Evolutionary conservation across 768 basidiomycete genomes (phyloP).

Genomic region (Tricholoma flavovirens): DNA sequence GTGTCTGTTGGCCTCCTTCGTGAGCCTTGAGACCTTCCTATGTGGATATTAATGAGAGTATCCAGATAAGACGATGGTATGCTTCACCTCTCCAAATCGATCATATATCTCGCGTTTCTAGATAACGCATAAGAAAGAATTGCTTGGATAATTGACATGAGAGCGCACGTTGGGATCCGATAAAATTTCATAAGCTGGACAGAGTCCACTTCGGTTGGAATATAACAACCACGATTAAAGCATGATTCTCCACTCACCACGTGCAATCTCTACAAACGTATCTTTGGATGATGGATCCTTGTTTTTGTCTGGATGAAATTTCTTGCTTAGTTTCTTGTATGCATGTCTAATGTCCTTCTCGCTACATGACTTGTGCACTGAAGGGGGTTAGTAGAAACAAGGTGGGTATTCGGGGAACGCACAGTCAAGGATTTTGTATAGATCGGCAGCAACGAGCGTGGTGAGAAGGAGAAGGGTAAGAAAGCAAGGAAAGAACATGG

Average conservation of each 20-base stretch:
- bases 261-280: slow-evolving; percentile 87
- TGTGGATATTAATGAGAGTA: neutral
- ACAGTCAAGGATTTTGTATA: slow-evolving; percentile 83
- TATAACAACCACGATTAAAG: neutral
- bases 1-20: slow-evolving; percentile 74
- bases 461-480: slow-evolving; percentile 31
- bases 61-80: neutral
- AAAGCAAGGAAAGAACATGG: slow-evolving; percentile 30
- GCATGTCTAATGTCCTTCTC: slow-evolving; percentile 89
- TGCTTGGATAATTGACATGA: neutral
- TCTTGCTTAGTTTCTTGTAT: slow-evolving; percentile 84
- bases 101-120: slow-evolving; percentile 95
- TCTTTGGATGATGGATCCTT: slow-evolving; percentile 75
- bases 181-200: slow-evolving; percentile 86
- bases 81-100: slow-evolving; percentile 75
- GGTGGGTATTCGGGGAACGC: slow-evolving; percentile 27
- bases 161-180: slow-evolving; percentile 70
- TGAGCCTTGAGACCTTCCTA: slow-evolving; percentile 90
- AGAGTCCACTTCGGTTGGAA: neutral
- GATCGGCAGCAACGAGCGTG: slow-evolving; percentile 46
- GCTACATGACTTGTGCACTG: slow-evolving; percentile 70
- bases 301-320: slow-evolving; percentile 95
- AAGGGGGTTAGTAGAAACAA: slow-evolving; percentile 16
- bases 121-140: neutral
- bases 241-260: slow-evolving; percentile 46